A percentile compares a stretch with the other conserved stretches of the same genome.
Evolutionary conservation across 345 rosid genomes (phyloP).

Genomic region (Populus ilicifolia): DNA sequence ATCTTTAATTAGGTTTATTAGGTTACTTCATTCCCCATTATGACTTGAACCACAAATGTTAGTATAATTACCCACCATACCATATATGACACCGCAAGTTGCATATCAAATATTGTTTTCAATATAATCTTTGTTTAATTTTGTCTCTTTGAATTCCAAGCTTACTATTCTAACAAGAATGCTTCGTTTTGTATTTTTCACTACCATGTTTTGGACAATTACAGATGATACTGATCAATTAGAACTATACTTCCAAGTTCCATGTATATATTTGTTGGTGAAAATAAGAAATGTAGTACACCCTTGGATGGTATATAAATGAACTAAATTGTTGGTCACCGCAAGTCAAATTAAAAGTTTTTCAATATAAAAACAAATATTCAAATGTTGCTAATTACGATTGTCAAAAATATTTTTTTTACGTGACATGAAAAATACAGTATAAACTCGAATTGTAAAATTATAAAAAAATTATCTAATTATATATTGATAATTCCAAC

Average conservation of each 20-base stretch:
- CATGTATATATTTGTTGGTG: not conserved
- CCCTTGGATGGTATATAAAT: not conserved
- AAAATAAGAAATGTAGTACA: not conserved
- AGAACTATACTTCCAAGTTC: not conserved
- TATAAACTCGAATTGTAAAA: too few species aligned
- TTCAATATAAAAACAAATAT: too few species aligned
- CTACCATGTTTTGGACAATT: not conserved
- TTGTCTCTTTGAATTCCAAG: not conserved
- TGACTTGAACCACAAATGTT: not conserved
- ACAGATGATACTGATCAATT: not conserved
- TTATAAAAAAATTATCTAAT: too few species aligned
- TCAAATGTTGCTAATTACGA: fast-evolving
- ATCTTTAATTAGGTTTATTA: not conserved
- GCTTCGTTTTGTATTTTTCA: not conserved
- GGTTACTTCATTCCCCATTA: not conserved
- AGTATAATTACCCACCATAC: not conserved
- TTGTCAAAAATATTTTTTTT: too few species aligned
- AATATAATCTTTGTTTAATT: not conserved
- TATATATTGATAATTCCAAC: too few species aligned
- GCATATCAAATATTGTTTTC: not conserved
- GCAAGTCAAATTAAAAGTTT: too few species aligned
- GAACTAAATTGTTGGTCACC: not conserved
- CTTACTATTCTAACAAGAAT: too few species aligned
- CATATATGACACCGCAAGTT: not conserved
- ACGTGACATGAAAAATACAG: too few species aligned